These are phyloP conservation scores for Hippophae tibetana DNA, from an alignment of 306 rosid species.

Conservation along the genomic window DNA sequence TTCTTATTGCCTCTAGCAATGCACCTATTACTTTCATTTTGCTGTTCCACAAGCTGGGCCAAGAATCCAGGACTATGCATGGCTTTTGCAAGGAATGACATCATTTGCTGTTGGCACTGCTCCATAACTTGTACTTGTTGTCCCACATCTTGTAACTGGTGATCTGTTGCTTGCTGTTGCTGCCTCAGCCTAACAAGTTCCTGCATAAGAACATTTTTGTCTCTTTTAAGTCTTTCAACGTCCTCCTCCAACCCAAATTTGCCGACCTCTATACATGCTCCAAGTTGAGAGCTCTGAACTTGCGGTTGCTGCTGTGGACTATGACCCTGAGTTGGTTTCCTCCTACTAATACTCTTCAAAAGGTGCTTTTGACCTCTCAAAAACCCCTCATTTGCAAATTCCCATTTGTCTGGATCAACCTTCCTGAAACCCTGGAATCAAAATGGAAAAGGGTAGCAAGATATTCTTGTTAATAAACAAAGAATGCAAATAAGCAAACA, in stretches of 20 bases:
- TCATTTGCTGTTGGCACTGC: slow-evolving; percentile 59
- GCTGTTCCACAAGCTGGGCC: slow-evolving; percentile 49
- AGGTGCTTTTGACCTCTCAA: slow-evolving; percentile 51
- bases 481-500: not conserved
- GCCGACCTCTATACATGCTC: slow-evolving; percentile 32
- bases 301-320: slow-evolving; percentile 25
- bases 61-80: slow-evolving; percentile 45
- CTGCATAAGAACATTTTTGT: slow-evolving; percentile 62
- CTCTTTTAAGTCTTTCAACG: slow-evolving; percentile 49
- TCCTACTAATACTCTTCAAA: slow-evolving; percentile 40
- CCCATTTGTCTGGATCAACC: slow-evolving; percentile 61
- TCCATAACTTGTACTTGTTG: slow-evolving; percentile 57
- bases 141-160: slow-evolving; percentile 46
- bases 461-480: not conserved
- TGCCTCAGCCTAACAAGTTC: slow-evolving; percentile 60
- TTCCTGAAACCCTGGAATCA: slow-evolving; percentile 52
- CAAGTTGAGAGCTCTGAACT: slow-evolving; percentile 31
- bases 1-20: slow-evolving; percentile 34
- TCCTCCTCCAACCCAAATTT: slow-evolving; percentile 47
- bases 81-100: slow-evolving; percentile 60
- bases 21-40: slow-evolving; percentile 39
- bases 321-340: slow-evolving; percentile 31
- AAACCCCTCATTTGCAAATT: slow-evolving; percentile 59
- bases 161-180: slow-evolving; percentile 49
- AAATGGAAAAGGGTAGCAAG: slow-evolving; percentile 4